Base-by-base conservation (phyloP, 129 eudicot species). In the Flaveria sonorensis region DNA sequence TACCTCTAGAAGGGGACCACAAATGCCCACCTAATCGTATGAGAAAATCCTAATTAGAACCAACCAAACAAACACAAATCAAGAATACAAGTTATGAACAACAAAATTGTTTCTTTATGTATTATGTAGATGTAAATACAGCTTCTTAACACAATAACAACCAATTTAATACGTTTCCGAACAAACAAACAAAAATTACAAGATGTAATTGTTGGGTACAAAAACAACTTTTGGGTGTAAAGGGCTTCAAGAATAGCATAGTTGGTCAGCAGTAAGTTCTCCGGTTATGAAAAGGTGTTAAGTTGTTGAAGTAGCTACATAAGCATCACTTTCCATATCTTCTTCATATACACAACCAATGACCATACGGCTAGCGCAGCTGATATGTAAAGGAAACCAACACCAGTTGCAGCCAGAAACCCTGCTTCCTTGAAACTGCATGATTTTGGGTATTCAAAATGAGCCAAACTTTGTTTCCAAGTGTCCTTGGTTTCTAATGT, bases 341-440 rank as follows among this genome's bases (percentile, higher is more conserved):
- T 94, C 86, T 87, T 91, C 96, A 87, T 85, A 81, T 94, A 94
- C 77, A 91, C 98, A 57, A 83, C 79, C 77, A 94, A 79, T 57
- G 98, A 94, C 98, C 98, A 94, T 68, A 91, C 81, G 28, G 98
- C 90, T 47, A 94, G 86, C 81, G 89, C 82, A 1, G 97, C 96
- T 60, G 98, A 91, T 48, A 87, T 43, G 67, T 94, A 94, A 19
- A 94, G 93, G 61, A 89, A 85, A 40, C 75, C 73, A 39, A 91
- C 96, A 71, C 98, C 97, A 7, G 88, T 80, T 40, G 81, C 88
- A 10, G 75, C 74, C 15, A 87, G 83, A 64, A 85, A 60, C 75
- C 87, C 97, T 45, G 84, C 78, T 36, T 88, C 92, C 69, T 83
- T 75, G n/a, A 93, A 82, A 69, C 97, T 93, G 86, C 87, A 76